Conservation (phyloP, 2,329 filamentous ascomycete species). For the Aspergillus transmontanensis region DNA sequence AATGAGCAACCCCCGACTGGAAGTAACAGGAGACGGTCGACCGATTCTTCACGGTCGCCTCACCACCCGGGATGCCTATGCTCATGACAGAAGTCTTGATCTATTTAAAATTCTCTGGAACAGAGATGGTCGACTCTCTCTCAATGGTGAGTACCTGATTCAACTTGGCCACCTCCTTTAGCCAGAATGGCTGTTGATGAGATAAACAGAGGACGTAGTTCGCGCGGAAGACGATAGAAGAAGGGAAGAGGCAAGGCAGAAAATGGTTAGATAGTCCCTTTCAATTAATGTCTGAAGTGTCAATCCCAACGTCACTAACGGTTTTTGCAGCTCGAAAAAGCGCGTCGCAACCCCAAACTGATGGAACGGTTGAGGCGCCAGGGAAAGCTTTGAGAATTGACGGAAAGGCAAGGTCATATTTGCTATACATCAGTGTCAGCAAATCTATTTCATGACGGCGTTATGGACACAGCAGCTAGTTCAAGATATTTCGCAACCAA, state of each 20-base stretch:
- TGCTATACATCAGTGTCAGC: background rate
- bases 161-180: background rate
- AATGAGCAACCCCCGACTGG: background rate
- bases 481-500: rapidly evolving
- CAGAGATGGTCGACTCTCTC: background rate
- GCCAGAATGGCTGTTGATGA: background rate
- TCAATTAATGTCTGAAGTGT: background rate
- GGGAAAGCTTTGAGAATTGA: background rate
- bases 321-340: background rate
- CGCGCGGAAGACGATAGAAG: background rate
- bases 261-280: background rate
- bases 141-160: background rate
- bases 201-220: background rate
- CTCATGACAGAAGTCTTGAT: background rate
- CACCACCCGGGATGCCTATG: background rate
- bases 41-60: background rate
- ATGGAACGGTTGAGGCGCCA: background rate
- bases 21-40: background rate
- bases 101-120: background rate
- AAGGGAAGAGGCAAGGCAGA: background rate
- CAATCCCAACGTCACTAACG: background rate
- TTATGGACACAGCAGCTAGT: background rate
- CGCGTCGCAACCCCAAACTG: background rate
- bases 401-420: background rate
- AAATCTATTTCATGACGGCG: background rate